phyloP scores from a whole-genome alignment of 495 filamentous ascomycete genomes.

The Aspergillus saccharolyticus region DNA sequence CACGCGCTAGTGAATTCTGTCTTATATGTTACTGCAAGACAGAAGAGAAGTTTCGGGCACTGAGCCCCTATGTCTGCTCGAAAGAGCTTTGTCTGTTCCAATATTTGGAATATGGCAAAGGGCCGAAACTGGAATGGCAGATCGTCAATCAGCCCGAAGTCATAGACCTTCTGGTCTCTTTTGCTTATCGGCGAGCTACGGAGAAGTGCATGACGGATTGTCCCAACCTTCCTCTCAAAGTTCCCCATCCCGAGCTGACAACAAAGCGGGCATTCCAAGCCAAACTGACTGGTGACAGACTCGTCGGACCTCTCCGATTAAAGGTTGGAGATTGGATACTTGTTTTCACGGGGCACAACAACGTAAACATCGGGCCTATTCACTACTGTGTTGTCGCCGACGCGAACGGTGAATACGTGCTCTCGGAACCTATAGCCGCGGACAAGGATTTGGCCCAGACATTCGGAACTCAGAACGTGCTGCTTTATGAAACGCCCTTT shows the following conservation, averaged over 20 bases:
- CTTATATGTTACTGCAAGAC: constrained; percentile 76
- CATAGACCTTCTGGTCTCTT: constrained; percentile 78
- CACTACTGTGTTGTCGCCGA: not conserved
- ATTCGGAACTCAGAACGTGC: constrained; percentile 10
- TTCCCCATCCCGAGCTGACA: constrained; percentile 43
- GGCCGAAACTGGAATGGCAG: constrained; percentile 79
- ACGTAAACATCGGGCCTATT: not conserved
- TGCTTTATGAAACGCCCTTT: constrained; percentile 53
- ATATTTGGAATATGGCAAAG: constrained; percentile 85
- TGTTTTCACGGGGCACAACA: not conserved
- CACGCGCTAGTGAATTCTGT: constrained; percentile 83
- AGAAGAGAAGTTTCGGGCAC: constrained; percentile 67
- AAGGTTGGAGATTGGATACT: constrained; percentile 56
- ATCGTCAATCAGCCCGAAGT: constrained; percentile 76
- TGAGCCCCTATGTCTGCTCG: constrained; percentile 88
- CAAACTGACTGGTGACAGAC: not conserved
- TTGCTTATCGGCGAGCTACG: constrained; percentile 53
- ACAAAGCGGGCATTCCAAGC: not conserved
- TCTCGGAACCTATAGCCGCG: constrained; percentile 17
- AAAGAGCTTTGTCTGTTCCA: constrained; percentile 80
- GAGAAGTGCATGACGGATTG: not conserved
- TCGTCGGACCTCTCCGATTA: constrained; percentile 33
- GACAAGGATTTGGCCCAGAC: not conserved
- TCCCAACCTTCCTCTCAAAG: constrained; percentile 41
- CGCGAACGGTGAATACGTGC: not conserved